Conservation (phyloP, 176 grass and related monocot genomes). For the Tillandsia leiboldiana region DNA sequence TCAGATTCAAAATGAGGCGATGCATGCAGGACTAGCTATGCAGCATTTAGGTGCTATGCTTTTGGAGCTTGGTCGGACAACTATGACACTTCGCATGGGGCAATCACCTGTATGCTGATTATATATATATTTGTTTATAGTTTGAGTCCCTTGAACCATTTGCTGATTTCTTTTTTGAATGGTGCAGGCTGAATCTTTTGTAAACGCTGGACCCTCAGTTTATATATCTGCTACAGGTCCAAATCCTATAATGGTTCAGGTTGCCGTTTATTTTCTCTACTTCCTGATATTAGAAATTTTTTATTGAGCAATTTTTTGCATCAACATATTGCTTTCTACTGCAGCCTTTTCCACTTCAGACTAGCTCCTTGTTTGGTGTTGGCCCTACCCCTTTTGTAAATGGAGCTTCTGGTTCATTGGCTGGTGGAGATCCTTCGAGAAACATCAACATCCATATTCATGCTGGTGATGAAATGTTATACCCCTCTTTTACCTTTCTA, state of each 20-base stretch:
- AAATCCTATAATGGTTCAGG: slow-evolving; percentile 99
- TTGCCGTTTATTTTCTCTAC: slow-evolving; percentile 20
- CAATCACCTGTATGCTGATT: slow-evolving; percentile 58
- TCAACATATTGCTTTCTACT: slow-evolving; percentile 11
- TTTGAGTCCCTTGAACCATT: background rate
- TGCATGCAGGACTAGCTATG: slow-evolving; percentile 65
- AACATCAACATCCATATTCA: slow-evolving; percentile 33
- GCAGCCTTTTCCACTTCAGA: slow-evolving; percentile 75
- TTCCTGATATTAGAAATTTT: slow-evolving; percentile 15
- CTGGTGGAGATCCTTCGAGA: slow-evolving; percentile 44
- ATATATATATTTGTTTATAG: background rate
- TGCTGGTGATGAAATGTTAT: slow-evolving; percentile 11
- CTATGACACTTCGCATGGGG: slow-evolving; percentile 76
- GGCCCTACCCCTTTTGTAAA: slow-evolving; percentile 37
- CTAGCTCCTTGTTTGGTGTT: slow-evolving; percentile 39
- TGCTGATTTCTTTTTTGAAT: slow-evolving; percentile 18
- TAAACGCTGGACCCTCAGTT: slow-evolving; percentile 78
- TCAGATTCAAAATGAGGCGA: slow-evolving; percentile 68
- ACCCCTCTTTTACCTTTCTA: background rate
- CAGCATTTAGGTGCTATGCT: slow-evolving; percentile 87
- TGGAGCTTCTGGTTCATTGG: slow-evolving; percentile 54
- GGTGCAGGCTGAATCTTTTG: slow-evolving; percentile 64
- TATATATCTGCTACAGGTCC: slow-evolving; percentile 79
- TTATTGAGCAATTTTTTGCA: slow-evolving; percentile 8
- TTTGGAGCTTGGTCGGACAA: slow-evolving; percentile 91